Percentiles rank a stretch among this genome's conserved stretches.
phyloP scores from a whole-genome alignment of 169 alveolate species.

The Babesia ovata region DNA sequence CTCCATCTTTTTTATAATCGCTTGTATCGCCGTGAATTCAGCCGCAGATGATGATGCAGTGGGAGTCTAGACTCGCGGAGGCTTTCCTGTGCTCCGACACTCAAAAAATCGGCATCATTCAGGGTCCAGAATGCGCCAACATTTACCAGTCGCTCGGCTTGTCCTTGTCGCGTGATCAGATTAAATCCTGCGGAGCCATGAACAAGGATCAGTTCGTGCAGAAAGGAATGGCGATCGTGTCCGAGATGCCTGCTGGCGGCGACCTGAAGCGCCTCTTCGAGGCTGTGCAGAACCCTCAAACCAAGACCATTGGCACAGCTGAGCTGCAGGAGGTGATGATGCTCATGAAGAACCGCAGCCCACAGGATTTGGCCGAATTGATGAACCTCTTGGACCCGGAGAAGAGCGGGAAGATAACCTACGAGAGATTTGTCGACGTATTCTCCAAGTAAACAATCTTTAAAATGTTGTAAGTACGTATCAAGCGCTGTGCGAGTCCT shows the following conservation, averaged over 20 bases:
- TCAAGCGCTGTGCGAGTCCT: too few species aligned
- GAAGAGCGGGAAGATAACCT: slow-evolving; percentile 30
- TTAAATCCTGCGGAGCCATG: slow-evolving; percentile 39
- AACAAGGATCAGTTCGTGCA: slow-evolving; percentile 38
- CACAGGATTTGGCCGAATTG: slow-evolving; percentile 35
- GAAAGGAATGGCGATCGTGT: slow-evolving; percentile 49
- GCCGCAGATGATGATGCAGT: slow-evolving; percentile 11
- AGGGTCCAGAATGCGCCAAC: slow-evolving; percentile 28
- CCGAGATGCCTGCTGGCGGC: slow-evolving; percentile 46
- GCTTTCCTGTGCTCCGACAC: slow-evolving; percentile 51
- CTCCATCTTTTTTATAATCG: too few species aligned
- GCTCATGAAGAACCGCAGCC: slow-evolving; percentile 35
- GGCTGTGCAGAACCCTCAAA: slow-evolving; percentile 25
- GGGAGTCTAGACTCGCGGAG: slow-evolving; percentile 26
- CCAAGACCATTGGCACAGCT: slow-evolving; percentile 41
- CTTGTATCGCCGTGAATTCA: background rate
- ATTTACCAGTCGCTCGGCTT: slow-evolving; percentile 62
- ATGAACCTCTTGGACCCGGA: slow-evolving; percentile 53
- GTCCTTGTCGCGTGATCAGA: slow-evolving; percentile 27
- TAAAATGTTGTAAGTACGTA: background rate
- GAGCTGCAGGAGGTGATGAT: slow-evolving; percentile 63
- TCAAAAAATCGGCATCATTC: slow-evolving; percentile 11
- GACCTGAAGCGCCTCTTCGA: slow-evolving; percentile 43
- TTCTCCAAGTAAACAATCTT: slow-evolving; percentile 21
- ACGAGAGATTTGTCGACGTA: slow-evolving; percentile 28